Evolutionary conservation across 169 alveolate genomes (phyloP).

Genomic region (Plasmodium blacklocki): DNA sequence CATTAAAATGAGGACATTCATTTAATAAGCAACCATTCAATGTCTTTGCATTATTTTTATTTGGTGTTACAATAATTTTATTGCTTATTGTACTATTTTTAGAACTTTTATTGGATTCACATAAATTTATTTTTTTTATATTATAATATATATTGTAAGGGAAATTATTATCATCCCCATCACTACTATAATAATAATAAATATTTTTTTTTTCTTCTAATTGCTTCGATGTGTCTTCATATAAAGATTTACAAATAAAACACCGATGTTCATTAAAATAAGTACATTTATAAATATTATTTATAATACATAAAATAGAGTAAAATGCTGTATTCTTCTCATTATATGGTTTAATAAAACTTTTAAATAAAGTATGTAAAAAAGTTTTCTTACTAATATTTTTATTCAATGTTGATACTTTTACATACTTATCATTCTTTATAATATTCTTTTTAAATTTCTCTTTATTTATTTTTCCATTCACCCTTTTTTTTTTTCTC

Average conservation of each 20-base stretch:
- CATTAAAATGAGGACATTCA: not conserved
- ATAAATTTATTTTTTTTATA: constrained; percentile 16
- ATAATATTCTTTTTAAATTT: constrained; percentile 60
- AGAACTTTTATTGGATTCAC: constrained; percentile 14
- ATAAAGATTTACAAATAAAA: constrained; percentile 61
- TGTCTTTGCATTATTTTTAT: not conserved
- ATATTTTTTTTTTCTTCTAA: constrained; percentile 5
- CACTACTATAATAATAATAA: constrained; percentile 6
- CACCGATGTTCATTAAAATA: constrained; percentile 68
- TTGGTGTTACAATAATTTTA: not conserved
- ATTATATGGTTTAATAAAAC: constrained; percentile 71
- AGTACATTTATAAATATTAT: constrained; percentile 69
- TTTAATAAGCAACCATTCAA: too few species aligned
- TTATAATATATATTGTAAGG: constrained; percentile 41
- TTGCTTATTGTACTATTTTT: not conserved
- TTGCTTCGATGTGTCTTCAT: constrained; percentile 18
- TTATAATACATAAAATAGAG: constrained; percentile 63
- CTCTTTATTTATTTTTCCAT: constrained; percentile 66
- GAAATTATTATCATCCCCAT: constrained; percentile 14
- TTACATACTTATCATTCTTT: constrained; percentile 48
- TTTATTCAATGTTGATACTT: constrained; percentile 49
- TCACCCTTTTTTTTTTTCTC: constrained; percentile 68
- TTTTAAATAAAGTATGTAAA: constrained; percentile 65
- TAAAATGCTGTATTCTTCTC: constrained; percentile 65
- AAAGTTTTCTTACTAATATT: constrained; percentile 52